These are phyloP conservation scores for Margaritispora aquatica DNA, from an alignment of 495 filamentous ascomycete species.

Conservation along the genomic window DNA sequence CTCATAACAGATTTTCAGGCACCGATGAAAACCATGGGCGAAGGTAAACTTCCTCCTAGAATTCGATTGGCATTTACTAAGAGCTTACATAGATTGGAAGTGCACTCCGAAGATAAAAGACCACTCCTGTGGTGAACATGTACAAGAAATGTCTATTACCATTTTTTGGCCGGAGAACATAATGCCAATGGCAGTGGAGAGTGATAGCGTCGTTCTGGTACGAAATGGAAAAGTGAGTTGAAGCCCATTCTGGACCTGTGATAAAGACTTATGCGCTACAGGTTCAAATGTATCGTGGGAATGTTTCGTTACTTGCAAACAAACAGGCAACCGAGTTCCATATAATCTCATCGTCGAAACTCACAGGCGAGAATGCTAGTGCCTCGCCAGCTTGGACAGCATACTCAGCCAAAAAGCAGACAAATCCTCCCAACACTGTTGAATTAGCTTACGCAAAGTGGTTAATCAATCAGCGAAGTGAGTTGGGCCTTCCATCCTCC, in stretches of 20 bases:
- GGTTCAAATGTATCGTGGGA: constrained; percentile 27
- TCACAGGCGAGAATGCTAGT: constrained; percentile 31
- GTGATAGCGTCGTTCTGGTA: constrained; percentile 36
- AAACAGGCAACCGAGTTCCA: constrained; percentile 23
- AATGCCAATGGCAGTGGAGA: constrained; percentile 32
- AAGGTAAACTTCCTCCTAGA: constrained; percentile 22
- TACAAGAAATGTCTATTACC: constrained; percentile 27
- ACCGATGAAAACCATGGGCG: constrained; percentile 33
- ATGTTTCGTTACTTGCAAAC: constrained; percentile 33
- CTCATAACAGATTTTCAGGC: constrained; percentile 41
- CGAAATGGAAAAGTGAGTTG: constrained; percentile 32
- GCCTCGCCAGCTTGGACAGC: constrained; percentile 1
- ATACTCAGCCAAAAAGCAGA: background rate
- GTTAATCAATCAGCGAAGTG: constrained; percentile 34
- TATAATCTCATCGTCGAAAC: constrained; percentile 31
- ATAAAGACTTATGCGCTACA: constrained; percentile 4
- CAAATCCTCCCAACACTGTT: background rate
- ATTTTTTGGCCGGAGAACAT: constrained; percentile 36
- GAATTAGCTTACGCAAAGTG: constrained; percentile 32
- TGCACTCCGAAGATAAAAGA: constrained; percentile 18
- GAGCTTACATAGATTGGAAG: constrained; percentile 17
- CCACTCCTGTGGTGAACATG: constrained; percentile 26
- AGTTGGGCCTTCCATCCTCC: constrained; percentile 36
- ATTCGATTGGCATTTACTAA: background rate
- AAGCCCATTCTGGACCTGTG: constrained; percentile 12